Conservation (phyloP, 2,329 filamentous ascomycete species). For the Xylariales sp. region DNA sequence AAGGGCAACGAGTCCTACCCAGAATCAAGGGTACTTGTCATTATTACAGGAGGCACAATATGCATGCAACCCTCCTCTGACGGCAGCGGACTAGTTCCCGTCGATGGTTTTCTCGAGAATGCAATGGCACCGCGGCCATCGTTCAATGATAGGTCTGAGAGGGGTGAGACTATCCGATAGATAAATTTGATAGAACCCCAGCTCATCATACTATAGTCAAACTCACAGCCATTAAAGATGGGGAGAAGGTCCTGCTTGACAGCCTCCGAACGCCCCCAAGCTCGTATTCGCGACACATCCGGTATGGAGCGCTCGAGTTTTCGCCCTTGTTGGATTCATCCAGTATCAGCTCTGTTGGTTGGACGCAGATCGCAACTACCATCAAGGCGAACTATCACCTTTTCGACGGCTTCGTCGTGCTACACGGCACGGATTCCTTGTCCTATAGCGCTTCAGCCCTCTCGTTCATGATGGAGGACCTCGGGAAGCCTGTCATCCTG, state of each 20-base stretch:
- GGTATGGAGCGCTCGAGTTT: conserved; percentile 83
- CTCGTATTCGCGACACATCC: conserved; percentile 73
- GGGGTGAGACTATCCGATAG: conserved; percentile 21
- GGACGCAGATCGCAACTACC: conserved; percentile 78
- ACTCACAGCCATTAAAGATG: conserved; percentile 47
- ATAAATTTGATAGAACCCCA: conserved; percentile 16
- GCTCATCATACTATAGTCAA: conserved; percentile 32
- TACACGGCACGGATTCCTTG: conserved; percentile 86
- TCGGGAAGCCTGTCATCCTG: conserved; percentile 86
- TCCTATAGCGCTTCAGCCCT: conserved; percentile 86
- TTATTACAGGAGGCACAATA: conserved; percentile 77
- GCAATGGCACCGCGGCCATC: conserved; percentile 78
- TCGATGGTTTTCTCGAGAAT: conserved; percentile 72
- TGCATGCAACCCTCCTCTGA: conserved; percentile 68
- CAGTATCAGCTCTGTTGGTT: conserved; percentile 80
- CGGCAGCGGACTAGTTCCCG: conserved; percentile 70
- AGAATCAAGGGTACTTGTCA: conserved; percentile 79
- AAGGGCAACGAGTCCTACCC: conserved; percentile 37
- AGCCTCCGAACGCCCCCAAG: conserved; percentile 77
- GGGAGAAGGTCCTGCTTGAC: conserved; percentile 48
- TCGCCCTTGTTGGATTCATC: conserved; percentile 80
- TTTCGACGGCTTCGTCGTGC: conserved; percentile 86
- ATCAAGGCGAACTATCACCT: conserved; percentile 80
- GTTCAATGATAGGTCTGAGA: conserved; percentile 73
- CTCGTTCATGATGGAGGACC: conserved; percentile 82